Evolutionary conservation across 2,329 filamentous ascomycete genomes (phyloP).

Genomic region (Colletotrichum aenigma): DNA sequence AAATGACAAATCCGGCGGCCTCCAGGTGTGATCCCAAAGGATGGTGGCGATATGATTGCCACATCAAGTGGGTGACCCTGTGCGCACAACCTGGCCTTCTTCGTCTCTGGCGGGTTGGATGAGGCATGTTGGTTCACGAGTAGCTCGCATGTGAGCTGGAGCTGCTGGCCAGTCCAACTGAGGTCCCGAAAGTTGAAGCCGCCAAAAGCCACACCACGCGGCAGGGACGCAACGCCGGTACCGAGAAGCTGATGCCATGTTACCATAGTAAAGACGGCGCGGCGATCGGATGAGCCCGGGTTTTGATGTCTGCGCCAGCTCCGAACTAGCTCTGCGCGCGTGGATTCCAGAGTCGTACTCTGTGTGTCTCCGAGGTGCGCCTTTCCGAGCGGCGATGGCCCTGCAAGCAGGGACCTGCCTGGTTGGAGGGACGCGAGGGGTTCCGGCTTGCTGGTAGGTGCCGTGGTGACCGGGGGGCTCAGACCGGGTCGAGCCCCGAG

Average conservation of each 20-base stretch:
- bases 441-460: constrained; percentile 4
- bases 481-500: constrained; percentile 1
- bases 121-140: neutral
- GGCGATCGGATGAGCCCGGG: neutral
- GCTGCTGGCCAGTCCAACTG: neutral
- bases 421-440: neutral
- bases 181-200: neutral
- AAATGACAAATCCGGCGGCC: neutral
- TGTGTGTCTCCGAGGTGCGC: neutral
- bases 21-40: neutral
- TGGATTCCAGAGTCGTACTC: neutral
- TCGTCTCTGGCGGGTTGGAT: neutral
- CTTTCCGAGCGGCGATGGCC: neutral
- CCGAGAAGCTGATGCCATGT: neutral
- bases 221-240: neutral
- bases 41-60: neutral
- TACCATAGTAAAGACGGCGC: neutral
- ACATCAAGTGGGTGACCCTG: neutral
- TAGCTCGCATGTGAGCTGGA: neutral
- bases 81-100: neutral
- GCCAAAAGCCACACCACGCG: neutral
- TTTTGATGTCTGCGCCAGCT: neutral
- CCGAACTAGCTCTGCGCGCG: neutral
- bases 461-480: neutral
- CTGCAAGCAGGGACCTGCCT: neutral